Evolutionary conservation across 2,329 filamentous ascomycete species (phyloP), one percentile per base, ranked within the genome.

Genomic region (Sphaceloma murrayae): DNA sequence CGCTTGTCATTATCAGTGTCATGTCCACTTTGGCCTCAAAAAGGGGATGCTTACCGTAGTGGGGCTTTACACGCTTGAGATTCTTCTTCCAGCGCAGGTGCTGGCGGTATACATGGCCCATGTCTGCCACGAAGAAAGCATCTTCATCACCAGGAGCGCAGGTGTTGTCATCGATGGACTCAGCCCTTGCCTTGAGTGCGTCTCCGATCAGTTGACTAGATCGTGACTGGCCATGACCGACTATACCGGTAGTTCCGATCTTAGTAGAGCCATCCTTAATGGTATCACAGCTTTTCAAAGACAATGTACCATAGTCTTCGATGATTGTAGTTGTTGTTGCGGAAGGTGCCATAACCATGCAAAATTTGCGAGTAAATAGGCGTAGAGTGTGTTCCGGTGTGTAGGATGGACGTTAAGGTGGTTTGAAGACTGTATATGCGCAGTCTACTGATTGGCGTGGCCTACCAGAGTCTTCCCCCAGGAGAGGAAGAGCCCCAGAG

Each of bases 391-490:
- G n/a, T n/a, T n/a, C 47, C 39, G 16, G 48, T 33, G 32, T 43
- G 34, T 49, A 58, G 57, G 57, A 58, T 60, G 53, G 52, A 65
- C 81, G 71, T 87, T 96, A 96, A 66, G 91, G 91, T 68, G 91
- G 91, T 78, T 85, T 82, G 73, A 88, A 94, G 70, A 82, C 83
- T 74, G 85, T 84, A 76, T 85, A 82, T 80, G 82, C 85, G 76
- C 84, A 75, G 75, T 74, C 81, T 76, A 81, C 80, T 78, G 84
- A 60, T 59, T 63, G 85, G 82, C 86, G 83, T 86, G 85, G 85
- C 82, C 86, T 89, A 82, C 83, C 86, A 84, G 87, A 94, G 86
- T 91, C 91, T 93, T 89, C 91, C 91, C 88, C 89, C 68, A 72
- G 73, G 73, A 91, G 89, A 94, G 88, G 89, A 96, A 96, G 89